Conservation (phyloP, 257 asterid species). For the Linderniella brevidens region DNA sequence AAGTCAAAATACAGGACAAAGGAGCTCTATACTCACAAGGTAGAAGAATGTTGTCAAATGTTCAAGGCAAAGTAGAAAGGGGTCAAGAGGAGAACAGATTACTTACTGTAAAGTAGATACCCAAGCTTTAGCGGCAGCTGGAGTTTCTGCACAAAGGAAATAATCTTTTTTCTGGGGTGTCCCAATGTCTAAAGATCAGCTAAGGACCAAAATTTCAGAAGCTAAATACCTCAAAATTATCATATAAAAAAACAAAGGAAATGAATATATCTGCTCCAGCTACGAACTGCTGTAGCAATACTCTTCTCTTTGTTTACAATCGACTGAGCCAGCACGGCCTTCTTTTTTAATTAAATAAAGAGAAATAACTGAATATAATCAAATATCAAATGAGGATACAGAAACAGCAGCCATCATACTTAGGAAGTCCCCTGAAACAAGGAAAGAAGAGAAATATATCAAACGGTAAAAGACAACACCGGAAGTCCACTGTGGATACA, state of each 20-base stretch:
- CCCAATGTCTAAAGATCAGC: slow-evolving; percentile 67
- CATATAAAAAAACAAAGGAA: too few relatives aligned
- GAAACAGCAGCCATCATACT: slow-evolving; percentile 93
- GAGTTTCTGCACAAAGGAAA: slow-evolving; percentile 93
- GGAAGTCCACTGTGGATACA: neutral
- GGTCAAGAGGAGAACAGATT: slow-evolving; percentile 10
- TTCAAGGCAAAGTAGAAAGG: too few relatives aligned
- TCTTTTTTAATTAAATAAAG: slow-evolving; percentile 3
- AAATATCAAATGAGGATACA: slow-evolving; percentile 52
- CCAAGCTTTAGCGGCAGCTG: slow-evolving; percentile 96
- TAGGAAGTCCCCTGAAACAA: slow-evolving; percentile 66
- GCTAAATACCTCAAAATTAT: too few relatives aligned
- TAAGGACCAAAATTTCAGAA: slow-evolving; percentile 23
- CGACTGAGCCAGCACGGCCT: neutral
- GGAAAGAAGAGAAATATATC: slow-evolving; percentile 11
- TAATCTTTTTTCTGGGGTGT: slow-evolving; percentile 86
- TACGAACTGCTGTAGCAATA: too few relatives aligned
- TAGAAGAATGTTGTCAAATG: too few relatives aligned
- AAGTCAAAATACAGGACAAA: too few relatives aligned
- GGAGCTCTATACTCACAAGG: too few relatives aligned
- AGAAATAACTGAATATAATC: neutral
- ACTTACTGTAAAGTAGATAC: slow-evolving; percentile 92
- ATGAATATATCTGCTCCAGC: too few relatives aligned
- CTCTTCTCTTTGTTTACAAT: too few relatives aligned
- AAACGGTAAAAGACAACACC: neutral